phyloP scores from a whole-genome alignment of 306 rosid species.

The Biancaea sappan region DNA sequence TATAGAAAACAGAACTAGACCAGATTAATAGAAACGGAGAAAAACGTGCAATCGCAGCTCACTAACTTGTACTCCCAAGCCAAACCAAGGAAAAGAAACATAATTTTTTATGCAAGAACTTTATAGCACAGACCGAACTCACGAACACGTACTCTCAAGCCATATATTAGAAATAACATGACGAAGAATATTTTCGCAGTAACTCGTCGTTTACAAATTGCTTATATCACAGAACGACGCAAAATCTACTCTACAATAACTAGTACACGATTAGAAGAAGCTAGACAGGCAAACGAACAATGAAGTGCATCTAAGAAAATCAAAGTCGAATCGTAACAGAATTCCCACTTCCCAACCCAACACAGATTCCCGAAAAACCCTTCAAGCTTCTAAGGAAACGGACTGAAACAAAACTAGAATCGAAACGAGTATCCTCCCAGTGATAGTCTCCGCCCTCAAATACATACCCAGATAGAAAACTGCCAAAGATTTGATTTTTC shows the following conservation, averaged over 20 bases:
- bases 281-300: not conserved
- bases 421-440: not conserved
- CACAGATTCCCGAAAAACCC: conserved; percentile 15
- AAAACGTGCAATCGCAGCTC: conserved; percentile 8
- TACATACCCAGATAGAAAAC: conserved; percentile 30
- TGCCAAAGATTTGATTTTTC: conserved; percentile 28
- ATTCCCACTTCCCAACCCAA: conserved; percentile 7
- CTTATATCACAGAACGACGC: conserved; percentile 1
- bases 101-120: not conserved
- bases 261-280: conserved; percentile 21
- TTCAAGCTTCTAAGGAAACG: not conserved
- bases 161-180: not conserved
- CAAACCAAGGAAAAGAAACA: not conserved
- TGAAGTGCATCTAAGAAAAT: not conserved
- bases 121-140: not conserved
- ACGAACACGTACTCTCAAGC: not conserved
- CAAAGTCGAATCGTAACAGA: not conserved
- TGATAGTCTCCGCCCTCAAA: not conserved
- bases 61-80: not conserved
- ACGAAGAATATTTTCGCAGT: not conserved
- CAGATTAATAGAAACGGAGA: conserved; percentile 4
- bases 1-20: not conserved
- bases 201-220: not conserved
- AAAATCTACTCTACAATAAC: not conserved
- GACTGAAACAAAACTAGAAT: not conserved